phyloP scores from a whole-genome alignment of 805 yeast species.

The Wickerhamomyces bisporus region DNA sequence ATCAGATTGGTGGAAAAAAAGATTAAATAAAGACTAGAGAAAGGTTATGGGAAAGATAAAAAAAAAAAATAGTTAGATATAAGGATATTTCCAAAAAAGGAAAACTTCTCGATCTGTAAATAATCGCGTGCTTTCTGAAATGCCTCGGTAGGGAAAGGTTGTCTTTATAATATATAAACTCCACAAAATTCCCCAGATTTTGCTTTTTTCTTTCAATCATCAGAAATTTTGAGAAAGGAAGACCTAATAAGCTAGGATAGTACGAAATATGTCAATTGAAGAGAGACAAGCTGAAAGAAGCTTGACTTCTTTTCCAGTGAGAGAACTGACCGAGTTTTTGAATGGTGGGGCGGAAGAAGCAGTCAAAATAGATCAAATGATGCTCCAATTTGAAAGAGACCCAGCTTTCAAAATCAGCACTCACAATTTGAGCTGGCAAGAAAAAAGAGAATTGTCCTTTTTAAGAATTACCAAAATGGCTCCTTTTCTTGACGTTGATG shows the following conservation, averaged over 20 bases:
- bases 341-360: conserved; percentile 45
- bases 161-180: too few species aligned
- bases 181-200: too few species aligned
- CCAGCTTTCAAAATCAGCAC: conserved; percentile 50
- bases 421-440: conserved; percentile 47
- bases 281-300: conserved; percentile 36
- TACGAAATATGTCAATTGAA: conserved; percentile 8
- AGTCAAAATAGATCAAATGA: conserved; percentile 37
- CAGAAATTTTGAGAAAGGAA: too few species aligned
- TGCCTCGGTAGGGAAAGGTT: too few species aligned
- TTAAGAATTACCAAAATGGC: conserved; percentile 41
- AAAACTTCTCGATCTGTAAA: background rate
- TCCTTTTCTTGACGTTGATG: conserved; percentile 44
- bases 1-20: too few species aligned
- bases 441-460: conserved; percentile 56
- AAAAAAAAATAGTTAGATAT: background rate
- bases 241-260: too few species aligned
- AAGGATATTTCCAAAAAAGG: background rate
- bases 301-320: conserved; percentile 34
- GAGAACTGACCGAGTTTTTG: conserved; percentile 46
- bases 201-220: too few species aligned
- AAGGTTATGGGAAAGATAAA: too few species aligned
- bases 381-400: conserved; percentile 60
- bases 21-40: too few species aligned
- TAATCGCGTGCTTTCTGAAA: too few species aligned